Evolutionary conservation across 2,329 filamentous ascomycete genomes (phyloP).

Genomic region (Chalaropsis ovoidea): DNA sequence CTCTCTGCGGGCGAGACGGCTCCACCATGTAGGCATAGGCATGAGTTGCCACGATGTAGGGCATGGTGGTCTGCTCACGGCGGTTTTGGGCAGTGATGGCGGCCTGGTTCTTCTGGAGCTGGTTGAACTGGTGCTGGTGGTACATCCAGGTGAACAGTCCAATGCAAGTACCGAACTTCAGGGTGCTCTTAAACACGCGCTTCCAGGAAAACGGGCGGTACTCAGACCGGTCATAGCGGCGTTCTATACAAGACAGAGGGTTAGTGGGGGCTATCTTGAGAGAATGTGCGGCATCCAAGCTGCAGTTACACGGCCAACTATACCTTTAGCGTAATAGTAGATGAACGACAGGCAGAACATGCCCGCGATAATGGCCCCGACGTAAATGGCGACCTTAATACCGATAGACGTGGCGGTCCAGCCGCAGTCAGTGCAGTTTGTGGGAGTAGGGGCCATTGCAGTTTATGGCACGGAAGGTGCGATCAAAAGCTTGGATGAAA

Average conservation of each 20-base stretch:
- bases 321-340: conserved; percentile 23
- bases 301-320: neutral
- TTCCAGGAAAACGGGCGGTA: conserved; percentile 16
- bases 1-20: neutral
- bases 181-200: conserved; percentile 11
- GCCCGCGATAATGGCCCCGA: neutral
- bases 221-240: conserved; percentile 20
- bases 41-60: no score
- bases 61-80: neutral
- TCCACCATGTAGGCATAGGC: neutral
- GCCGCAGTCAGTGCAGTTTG: conserved; percentile 11
- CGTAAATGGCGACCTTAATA: conserved; percentile 15
- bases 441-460: neutral
- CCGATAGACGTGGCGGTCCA: neutral
- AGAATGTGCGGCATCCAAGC: neutral
- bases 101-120: neutral
- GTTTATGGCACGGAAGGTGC: neutral
- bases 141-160: conserved; percentile 21
- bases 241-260: conserved; percentile 4
- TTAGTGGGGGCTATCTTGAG: neutral
- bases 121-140: conserved; percentile 22
- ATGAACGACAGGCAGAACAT: conserved; percentile 19
- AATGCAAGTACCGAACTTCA: conserved; percentile 19
- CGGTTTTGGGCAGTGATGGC: neutral
- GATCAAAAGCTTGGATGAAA: neutral